Percentiles rank a stretch among this genome's conserved stretches.
These are phyloP conservation scores for Leccinum pachyderme DNA, from an alignment of 1,284 basidiomycete genomes.

Conservation along the genomic window DNA sequence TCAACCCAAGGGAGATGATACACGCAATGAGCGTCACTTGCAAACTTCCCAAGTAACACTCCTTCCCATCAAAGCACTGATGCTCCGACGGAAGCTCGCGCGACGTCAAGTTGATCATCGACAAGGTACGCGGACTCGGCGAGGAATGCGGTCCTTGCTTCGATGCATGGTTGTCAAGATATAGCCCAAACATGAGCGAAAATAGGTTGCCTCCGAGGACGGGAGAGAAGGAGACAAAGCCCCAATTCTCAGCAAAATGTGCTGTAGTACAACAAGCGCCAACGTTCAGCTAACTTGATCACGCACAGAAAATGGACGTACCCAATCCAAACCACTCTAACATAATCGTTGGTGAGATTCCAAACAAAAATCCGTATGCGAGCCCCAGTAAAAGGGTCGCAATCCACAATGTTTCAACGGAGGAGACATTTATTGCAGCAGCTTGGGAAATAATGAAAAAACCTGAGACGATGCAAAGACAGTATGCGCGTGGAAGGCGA, in stretches of 20 bases:
- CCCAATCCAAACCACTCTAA: slow-evolving; percentile 88
- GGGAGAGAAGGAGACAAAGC: slow-evolving; percentile 74
- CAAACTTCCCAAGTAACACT: slow-evolving; percentile 46
- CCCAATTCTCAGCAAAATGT: slow-evolving; percentile 85
- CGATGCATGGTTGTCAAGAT: slow-evolving; percentile 69
- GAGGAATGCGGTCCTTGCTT: slow-evolving; percentile 4
- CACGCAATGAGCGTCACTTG: slow-evolving; percentile 46
- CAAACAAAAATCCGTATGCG: slow-evolving; percentile 79
- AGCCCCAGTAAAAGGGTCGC: slow-evolving; percentile 73
- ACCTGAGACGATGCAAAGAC: slow-evolving; percentile 62
- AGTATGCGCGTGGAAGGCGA: slow-evolving; percentile 66
- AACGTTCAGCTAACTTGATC: neutral
- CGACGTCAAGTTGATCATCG: slow-evolving; percentile 1
- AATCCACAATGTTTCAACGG: slow-evolving; percentile 67
- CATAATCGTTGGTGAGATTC: slow-evolving; percentile 71
- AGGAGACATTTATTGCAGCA: slow-evolving; percentile 53
- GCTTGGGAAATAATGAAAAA: slow-evolving; percentile 73
- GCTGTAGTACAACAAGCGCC: slow-evolving; percentile 33
- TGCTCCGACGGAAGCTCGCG: slow-evolving; percentile 34
- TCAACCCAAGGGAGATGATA: slow-evolving; percentile 41
- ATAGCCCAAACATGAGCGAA: slow-evolving; percentile 78
- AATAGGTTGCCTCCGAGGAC: slow-evolving; percentile 83
- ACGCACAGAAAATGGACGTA: slow-evolving; percentile 32
- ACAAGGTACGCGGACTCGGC: slow-evolving; percentile 1
- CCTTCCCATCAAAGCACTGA: slow-evolving; percentile 46